Evolutionary conservation across 768 basidiomycete species (phyloP).

Genomic region (Cytidiella melzeri): DNA sequence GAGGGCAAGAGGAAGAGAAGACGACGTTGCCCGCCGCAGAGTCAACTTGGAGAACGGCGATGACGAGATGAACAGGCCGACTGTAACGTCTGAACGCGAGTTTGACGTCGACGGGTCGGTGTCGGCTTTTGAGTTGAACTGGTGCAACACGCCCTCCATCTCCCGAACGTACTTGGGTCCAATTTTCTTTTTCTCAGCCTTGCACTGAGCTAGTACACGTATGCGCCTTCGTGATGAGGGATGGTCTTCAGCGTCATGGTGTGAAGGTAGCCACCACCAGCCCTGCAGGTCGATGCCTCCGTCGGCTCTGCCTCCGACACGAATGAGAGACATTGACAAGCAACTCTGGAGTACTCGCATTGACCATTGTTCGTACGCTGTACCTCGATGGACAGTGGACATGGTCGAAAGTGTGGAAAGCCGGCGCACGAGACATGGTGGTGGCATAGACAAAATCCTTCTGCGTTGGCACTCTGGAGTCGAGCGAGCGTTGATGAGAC

Average conservation of each 20-base stretch:
- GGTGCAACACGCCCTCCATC: slow-evolving; percentile 80
- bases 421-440: background rate
- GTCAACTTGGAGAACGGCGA: slow-evolving; percentile 74
- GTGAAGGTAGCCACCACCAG: slow-evolving; percentile 84
- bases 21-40: slow-evolving; percentile 63
- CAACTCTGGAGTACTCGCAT: slow-evolving; percentile 51
- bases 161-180: slow-evolving; percentile 81
- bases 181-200: slow-evolving; percentile 79
- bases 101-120: slow-evolving; percentile 7
- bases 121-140: slow-evolving; percentile 26
- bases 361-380: slow-evolving; percentile 68
- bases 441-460: background rate
- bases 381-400: slow-evolving; percentile 55
- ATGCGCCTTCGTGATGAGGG: slow-evolving; percentile 36
- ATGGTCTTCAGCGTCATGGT: slow-evolving; percentile 5
- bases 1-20: slow-evolving; percentile 72
- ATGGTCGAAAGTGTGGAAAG: background rate
- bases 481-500: too few relatives aligned
- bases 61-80: slow-evolving; percentile 78
- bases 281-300: slow-evolving; percentile 86
- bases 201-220: slow-evolving; percentile 84
- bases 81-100: slow-evolving; percentile 28
- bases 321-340: slow-evolving; percentile 74
- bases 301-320: slow-evolving; percentile 83
- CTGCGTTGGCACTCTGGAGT: too few relatives aligned